These are phyloP conservation scores for Sugiyamaella novakii DNA, from an alignment of 1,139 yeast genomes.

Conservation along the genomic window DNA sequence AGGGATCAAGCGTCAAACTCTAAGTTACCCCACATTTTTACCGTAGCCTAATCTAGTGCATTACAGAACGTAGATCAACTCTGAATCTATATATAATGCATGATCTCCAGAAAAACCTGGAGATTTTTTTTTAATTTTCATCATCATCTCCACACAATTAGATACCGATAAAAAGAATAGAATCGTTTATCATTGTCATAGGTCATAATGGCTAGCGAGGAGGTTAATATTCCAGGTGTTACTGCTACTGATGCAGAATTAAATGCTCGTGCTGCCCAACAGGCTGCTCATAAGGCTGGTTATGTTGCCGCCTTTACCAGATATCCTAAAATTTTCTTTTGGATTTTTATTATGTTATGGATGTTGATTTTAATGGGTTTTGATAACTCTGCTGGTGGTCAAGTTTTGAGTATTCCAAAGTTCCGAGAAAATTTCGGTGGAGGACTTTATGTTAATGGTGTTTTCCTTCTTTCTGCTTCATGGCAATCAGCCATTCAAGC, in stretches of 20 bases:
- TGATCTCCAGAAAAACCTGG: conserved; percentile 3
- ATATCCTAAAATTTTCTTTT: conserved; percentile 21
- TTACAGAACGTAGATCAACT: too few species aligned
- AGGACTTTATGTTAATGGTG: conserved; percentile 33
- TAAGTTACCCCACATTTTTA: conserved; percentile 10
- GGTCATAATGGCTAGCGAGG: too few species aligned
- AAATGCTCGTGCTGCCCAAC: conserved; percentile 18
- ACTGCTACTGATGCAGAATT: conserved; percentile 12
- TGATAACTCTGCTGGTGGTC: conserved; percentile 38
- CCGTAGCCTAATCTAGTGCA: too few species aligned
- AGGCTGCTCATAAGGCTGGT: conserved; percentile 14
- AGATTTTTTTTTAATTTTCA: not conserved
- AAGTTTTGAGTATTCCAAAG: conserved; percentile 35
- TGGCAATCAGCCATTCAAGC: conserved; percentile 45
- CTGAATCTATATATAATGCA: conserved; percentile 10
- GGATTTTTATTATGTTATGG: conserved; percentile 24
- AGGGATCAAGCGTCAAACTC: not conserved
- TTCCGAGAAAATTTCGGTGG: conserved; percentile 39
- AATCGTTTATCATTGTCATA: too few species aligned
- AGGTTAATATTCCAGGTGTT: conserved; percentile 11
- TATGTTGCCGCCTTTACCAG: conserved; percentile 10
- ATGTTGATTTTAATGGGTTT: conserved; percentile 27
- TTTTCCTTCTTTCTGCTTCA: conserved; percentile 34
- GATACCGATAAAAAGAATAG: not conserved
- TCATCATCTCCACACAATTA: not conserved